Percentiles rank a stretch among this genome's conserved stretches.
Evolutionary conservation across 2,329 filamentous ascomycete genomes (phyloP).

Genomic region (Huntiella bhutanensis): DNA sequence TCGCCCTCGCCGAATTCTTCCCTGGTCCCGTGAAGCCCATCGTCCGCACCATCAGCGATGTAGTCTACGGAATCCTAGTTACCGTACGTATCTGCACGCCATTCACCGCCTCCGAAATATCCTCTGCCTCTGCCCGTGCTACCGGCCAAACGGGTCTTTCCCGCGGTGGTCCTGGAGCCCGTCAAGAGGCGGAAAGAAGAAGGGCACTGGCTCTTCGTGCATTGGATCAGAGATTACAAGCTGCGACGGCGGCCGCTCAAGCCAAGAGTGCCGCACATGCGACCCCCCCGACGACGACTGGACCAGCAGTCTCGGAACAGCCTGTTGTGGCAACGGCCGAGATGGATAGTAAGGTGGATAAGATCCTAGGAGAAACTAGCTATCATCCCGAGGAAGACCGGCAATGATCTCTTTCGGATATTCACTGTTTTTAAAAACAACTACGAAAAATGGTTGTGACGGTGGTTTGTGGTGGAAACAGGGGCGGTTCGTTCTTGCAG

Average conservation of each 20-base stretch:
- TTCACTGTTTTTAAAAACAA: too few relatives aligned
- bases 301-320: conserved; percentile 38
- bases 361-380: conserved; percentile 48
- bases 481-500: too few relatives aligned
- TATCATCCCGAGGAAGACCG: conserved; percentile 46
- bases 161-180: conserved; percentile 44
- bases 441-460: too few relatives aligned
- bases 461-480: too few relatives aligned
- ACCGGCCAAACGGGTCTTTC: conserved; percentile 41
- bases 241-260: conserved; percentile 41
- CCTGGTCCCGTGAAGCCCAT: conserved; percentile 65
- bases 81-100: conserved; percentile 63
- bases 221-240: conserved; percentile 75
- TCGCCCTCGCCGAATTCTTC: conserved; percentile 91
- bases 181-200: conserved; percentile 80
- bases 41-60: conserved; percentile 52
- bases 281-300: conserved; percentile 21
- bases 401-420: too few relatives aligned
- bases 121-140: conserved; percentile 48
- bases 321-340: conserved; percentile 36
- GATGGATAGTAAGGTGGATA: conserved; percentile 34
- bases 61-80: conserved; percentile 57
- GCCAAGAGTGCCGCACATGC: conserved; percentile 17
- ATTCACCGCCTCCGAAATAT: conserved; percentile 65
- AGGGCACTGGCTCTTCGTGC: conserved; percentile 79